Conservation (phyloP, 169 alveolate genomes). For the Cryptosporidium canis region DNA sequence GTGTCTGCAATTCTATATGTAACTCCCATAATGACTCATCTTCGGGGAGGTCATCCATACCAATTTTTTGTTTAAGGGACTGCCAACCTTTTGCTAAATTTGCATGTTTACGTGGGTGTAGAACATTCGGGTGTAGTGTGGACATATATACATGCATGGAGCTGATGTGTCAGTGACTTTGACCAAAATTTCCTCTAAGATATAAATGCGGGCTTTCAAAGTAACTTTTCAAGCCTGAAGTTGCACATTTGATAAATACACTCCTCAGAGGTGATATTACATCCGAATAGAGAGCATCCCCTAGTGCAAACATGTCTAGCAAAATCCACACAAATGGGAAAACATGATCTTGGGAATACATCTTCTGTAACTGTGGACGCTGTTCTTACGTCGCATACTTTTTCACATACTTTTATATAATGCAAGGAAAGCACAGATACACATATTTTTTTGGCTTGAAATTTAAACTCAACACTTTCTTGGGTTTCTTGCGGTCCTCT, state of each 20-base stretch:
- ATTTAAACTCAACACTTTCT: not conserved
- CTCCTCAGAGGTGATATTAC: conserved; percentile 21
- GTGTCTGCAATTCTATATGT: conserved; percentile 60
- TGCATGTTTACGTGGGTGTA: conserved; percentile 67
- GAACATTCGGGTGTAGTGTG: conserved; percentile 40
- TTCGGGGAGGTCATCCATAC: conserved; percentile 46
- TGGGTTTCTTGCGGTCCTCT: conserved; percentile 3
- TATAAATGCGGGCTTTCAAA: not conserved
- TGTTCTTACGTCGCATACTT: conserved; percentile 3
- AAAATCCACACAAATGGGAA: conserved; percentile 45
- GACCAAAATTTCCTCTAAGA: not conserved
- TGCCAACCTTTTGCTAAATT: conserved; percentile 51
- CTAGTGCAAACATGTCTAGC: conserved; percentile 33
- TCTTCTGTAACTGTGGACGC: conserved; percentile 13
- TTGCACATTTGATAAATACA: conserved; percentile 66
- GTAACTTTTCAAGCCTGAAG: not conserved
- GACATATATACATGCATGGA: conserved; percentile 63
- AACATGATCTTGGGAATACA: conserved; percentile 52
- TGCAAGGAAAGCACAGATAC: conserved; percentile 37
- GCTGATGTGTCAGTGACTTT: conserved; percentile 38
- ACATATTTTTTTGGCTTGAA: conserved; percentile 20
- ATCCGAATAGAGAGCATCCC: conserved; percentile 12
- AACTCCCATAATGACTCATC: conserved; percentile 51
- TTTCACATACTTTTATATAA: conserved; percentile 47
- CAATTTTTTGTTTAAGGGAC: conserved; percentile 49